Conservation (phyloP, 1,284 basidiomycete species). For the Sutorius eximius region DNA sequence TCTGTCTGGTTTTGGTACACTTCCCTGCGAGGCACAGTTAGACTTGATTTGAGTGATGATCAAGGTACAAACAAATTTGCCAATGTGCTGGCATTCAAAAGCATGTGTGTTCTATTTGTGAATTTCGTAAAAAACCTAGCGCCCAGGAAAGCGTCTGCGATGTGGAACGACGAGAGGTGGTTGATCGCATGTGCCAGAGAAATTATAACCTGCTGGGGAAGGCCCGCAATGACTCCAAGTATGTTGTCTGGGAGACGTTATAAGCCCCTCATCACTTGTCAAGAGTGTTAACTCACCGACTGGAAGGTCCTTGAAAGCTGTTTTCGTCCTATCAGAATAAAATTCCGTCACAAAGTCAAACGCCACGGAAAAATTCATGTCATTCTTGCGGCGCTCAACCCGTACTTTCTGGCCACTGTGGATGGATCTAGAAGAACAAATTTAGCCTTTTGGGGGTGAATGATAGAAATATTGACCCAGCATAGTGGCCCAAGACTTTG, state of each 20-base stretch:
- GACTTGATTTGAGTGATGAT: not conserved
- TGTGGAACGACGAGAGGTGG: conserved; percentile 75
- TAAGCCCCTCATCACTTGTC: not conserved
- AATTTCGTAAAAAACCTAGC: conserved; percentile 81
- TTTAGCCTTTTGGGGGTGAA: conserved; percentile 9
- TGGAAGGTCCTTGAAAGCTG: conserved; percentile 48
- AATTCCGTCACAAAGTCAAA: conserved; percentile 73
- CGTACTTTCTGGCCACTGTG: conserved; percentile 51
- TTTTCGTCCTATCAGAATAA: conserved; percentile 57
- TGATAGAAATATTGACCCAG: conserved; percentile 45
- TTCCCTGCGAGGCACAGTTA: conserved; percentile 51
- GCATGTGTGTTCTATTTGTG: conserved; percentile 79
- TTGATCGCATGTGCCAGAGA: conserved; percentile 78
- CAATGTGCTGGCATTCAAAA: conserved; percentile 86
- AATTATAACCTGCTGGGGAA: conserved; percentile 73
- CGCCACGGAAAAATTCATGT: conserved; percentile 68
- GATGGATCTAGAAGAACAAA: conserved; percentile 38
- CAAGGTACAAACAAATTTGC: conserved; percentile 62
- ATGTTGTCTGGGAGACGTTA: conserved; percentile 43
- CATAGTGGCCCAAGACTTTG: conserved; percentile 74
- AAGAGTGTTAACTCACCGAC: conserved; percentile 40
- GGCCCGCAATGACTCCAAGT: conserved; percentile 65
- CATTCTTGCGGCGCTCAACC: conserved; percentile 62
- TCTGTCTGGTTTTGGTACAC: conserved; percentile 91
- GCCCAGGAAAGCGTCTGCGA: conserved; percentile 75